Conservation (phyloP, 352 stramenopile genomes). For the Globisporangium perplexum region DNA sequence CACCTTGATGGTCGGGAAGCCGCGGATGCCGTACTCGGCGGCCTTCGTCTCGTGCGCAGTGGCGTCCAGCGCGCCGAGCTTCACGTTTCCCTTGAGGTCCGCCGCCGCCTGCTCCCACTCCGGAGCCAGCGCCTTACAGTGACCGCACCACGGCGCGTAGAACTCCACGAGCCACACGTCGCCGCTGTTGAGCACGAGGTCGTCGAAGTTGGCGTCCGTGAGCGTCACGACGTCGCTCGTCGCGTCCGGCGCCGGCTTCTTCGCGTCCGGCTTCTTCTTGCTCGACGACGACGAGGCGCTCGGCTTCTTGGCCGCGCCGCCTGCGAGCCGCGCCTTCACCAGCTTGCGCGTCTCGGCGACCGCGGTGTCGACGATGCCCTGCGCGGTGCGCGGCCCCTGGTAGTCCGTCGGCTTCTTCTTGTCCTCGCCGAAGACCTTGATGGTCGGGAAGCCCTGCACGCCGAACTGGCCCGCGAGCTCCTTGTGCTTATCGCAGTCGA, state of each 20-base stretch:
- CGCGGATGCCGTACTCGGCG: constrained; percentile 84
- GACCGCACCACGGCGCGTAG: constrained; percentile 91
- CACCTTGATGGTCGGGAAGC: constrained; percentile 95
- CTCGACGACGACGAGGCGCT: constrained; percentile 19
- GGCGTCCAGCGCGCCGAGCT: constrained; percentile 90
- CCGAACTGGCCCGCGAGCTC: constrained; percentile 82
- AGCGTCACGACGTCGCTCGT: constrained; percentile 84
- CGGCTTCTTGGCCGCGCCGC: constrained; percentile 45
- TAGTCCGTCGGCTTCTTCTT: constrained; percentile 76
- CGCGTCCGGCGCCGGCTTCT: constrained; percentile 23
- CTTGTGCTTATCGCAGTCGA: constrained; percentile 81
- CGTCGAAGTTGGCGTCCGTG: constrained; percentile 89
- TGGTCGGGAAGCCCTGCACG: constrained; percentile 91
- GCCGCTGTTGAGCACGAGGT: constrained; percentile 86
- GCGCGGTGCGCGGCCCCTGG: constrained; percentile 72
- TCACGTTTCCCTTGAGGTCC: constrained; percentile 84
- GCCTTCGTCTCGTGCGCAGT: constrained; percentile 90
- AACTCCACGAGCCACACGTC: constrained; percentile 92
- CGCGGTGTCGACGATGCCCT: constrained; percentile 81
- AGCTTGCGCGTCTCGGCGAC: constrained; percentile 65
- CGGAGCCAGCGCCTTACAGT: constrained; percentile 90
- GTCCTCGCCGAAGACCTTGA: constrained; percentile 90
- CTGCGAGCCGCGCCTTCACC: constrained; percentile 72
- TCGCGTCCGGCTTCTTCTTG: constrained; percentile 34
- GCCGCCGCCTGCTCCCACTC: constrained; percentile 89